Evolutionary conservation across 257 asterid genomes (phyloP).

Genomic region (Thymus mandschuricus): DNA sequence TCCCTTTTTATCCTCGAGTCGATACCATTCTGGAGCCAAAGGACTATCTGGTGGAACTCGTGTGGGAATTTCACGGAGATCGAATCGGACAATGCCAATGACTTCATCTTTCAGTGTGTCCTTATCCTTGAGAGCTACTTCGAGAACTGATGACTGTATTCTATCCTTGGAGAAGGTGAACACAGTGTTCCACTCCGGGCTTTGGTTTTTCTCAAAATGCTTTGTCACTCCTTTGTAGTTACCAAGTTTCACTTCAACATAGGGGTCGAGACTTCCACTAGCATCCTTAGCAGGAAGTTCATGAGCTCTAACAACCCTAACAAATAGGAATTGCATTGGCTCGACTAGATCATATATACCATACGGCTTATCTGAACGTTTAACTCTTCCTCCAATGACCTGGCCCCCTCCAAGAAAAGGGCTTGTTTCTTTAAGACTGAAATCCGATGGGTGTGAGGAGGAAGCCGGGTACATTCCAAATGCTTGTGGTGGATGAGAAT

Average conservation of each 20-base stretch:
- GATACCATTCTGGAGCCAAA: constrained; percentile 94
- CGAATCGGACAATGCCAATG: constrained; percentile 64
- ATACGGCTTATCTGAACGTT: constrained; percentile 52
- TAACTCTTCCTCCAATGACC: constrained; percentile 67
- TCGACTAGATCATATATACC: constrained; percentile 87
- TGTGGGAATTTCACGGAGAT: constrained; percentile 74
- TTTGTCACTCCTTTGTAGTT: constrained; percentile 83
- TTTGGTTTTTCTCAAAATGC: constrained; percentile 71
- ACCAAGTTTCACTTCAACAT: constrained; percentile 85
- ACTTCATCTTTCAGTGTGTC: constrained; percentile 77
- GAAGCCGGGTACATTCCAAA: constrained; percentile 47
- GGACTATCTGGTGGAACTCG: constrained; percentile 97
- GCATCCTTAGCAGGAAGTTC: constrained; percentile 73
- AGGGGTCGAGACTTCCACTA: constrained; percentile 85
- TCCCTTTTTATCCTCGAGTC: constrained; percentile 69
- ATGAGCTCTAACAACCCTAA: constrained; percentile 79
- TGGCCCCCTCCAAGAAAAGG: constrained; percentile 91
- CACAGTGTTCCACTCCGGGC: constrained; percentile 86
- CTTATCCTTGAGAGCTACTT: constrained; percentile 73
- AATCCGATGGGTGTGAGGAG: constrained; percentile 63
- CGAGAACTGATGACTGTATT: constrained; percentile 73
- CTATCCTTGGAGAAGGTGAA: constrained; percentile 79
- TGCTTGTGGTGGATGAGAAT: constrained; percentile 49
- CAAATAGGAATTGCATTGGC: constrained; percentile 91
- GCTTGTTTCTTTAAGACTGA: constrained; percentile 72